phyloP scores from a whole-genome alignment of 1,139 yeast species.

The Candida gigantensis region DNA sequence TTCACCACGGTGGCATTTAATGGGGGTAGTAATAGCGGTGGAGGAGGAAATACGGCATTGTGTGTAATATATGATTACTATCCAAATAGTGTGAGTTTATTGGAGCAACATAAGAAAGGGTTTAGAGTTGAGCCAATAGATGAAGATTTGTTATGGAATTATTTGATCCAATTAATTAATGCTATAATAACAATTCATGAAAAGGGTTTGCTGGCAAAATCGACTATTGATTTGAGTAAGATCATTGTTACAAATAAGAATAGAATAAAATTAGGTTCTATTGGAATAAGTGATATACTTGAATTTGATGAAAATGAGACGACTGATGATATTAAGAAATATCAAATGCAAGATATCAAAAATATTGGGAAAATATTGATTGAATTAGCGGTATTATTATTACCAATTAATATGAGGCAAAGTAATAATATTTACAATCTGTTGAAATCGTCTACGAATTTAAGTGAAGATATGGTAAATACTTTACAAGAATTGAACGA shows the following conservation, averaged over 20 bases:
- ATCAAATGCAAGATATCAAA: slow-evolving; percentile 42
- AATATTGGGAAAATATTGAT: slow-evolving; percentile 60
- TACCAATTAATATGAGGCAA: slow-evolving; percentile 30
- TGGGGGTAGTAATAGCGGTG: not conserved
- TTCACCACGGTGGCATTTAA: slow-evolving; percentile 81
- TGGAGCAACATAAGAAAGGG: slow-evolving; percentile 39
- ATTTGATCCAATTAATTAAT: slow-evolving; percentile 69
- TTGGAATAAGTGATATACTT: slow-evolving; percentile 73
- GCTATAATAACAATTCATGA: slow-evolving; percentile 68
- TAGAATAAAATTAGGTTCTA: slow-evolving; percentile 68
- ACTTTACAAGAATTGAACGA: slow-evolving; percentile 18
- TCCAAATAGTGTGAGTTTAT: slow-evolving; percentile 35
- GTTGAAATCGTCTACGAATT: slow-evolving; percentile 20
- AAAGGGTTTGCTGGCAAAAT: slow-evolving; percentile 61
- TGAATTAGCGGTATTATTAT: slow-evolving; percentile 51
- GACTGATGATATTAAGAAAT: slow-evolving; percentile 4
- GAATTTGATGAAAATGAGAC: slow-evolving; percentile 22
- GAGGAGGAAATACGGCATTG: slow-evolving; percentile 58
- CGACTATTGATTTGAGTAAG: slow-evolving; percentile 61
- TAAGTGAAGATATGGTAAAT: slow-evolving; percentile 26
- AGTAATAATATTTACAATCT: slow-evolving; percentile 10
- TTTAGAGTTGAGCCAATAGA: slow-evolving; percentile 50
- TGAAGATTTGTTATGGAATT: slow-evolving; percentile 72
- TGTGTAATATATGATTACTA: slow-evolving; percentile 43
- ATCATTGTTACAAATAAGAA: slow-evolving; percentile 72